A percentile compares a stretch with the other conserved stretches of the same genome.
Evolutionary conservation across 129 eudicot genomes (phyloP).

Genomic region (Flaveria sonorensis): DNA sequence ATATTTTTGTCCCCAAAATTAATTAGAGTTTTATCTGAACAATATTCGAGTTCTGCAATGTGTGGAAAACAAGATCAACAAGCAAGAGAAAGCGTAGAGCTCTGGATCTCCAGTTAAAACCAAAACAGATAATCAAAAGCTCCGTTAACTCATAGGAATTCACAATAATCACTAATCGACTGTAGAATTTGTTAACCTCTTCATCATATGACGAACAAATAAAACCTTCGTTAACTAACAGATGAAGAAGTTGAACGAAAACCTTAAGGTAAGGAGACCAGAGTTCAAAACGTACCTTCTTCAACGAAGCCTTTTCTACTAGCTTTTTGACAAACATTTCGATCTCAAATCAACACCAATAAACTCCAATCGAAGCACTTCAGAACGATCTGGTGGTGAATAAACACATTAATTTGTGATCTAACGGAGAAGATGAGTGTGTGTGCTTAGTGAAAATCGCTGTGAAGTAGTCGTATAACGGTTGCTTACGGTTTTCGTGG

Average conservation of each 20-base stretch:
- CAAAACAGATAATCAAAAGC: neutral
- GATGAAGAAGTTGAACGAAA: neutral
- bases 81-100: neutral
- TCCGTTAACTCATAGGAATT: conserved; percentile 9
- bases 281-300: conserved; percentile 55
- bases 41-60: neutral
- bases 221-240: neutral
- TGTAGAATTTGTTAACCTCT: conserved; percentile 10
- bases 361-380: conserved; percentile 11
- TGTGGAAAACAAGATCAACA: conserved; percentile 14
- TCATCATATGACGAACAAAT: neutral
- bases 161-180: conserved; percentile 12
- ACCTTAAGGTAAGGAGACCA: neutral
- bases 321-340: conserved; percentile 83
- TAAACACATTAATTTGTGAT: conserved; percentile 9
- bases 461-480: conserved; percentile 39
- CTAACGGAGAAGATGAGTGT: conserved; percentile 20
- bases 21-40: neutral
- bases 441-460: conserved; percentile 49
- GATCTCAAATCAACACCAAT: conserved; percentile 9
- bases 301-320: conserved; percentile 80
- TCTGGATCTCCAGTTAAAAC: conserved; percentile 17
- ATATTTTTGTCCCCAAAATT: neutral
- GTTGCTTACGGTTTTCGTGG: conserved; percentile 40
- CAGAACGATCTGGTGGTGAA: neutral